Evolutionary conservation across 345 rosid species (phyloP), one percentile per base, ranked within the genome.

Genomic region (Moricandia moricandioides): DNA sequence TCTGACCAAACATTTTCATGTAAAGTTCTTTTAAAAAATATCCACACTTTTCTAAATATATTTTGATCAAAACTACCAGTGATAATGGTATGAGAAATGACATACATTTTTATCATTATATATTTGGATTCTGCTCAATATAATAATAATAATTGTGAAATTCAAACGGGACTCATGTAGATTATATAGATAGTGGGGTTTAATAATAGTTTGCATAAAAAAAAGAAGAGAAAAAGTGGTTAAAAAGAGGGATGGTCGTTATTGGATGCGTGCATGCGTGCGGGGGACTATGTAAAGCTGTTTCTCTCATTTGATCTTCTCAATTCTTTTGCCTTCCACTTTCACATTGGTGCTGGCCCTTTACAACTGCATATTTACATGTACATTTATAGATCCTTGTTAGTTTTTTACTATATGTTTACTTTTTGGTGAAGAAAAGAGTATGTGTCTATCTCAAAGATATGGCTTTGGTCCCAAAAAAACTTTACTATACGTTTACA

Each of bases 271-370:
- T 71, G 72, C 76, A 65, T 78, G 81, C 81, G 77, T 78, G 81
- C 77, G 72, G 72, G 70, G 34, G 80, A 76, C 77, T 58, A 78
- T 12, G 76, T 65, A 64, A 77, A 66, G 75, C 59, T 76, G 75
- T 14, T 69, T 62, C 51, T 30, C 49, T 77, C 71, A 57, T 77
- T 68, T 71, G 63, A 65, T 66, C 69, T 71, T 71, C 63, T 65
- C 68, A 58, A 65, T 65, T 65, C 77, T 65, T 71, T 71, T 71
- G 72, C 68, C 34, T 29, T 47, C 76, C 62, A 64, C 76, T 77
- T 43, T 64, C 71, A 65, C 61, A n/a, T 31, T 52, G 33, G 14
- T 39, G 8, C 7, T 21, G 1, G 0, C 56, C 26, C 71, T 56
- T 65, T 64, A 72, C 76, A 62, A 37, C 62, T 17, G 49, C 43